Percentiles rank a stretch among this genome's conserved stretches.
These are phyloP conservation scores for Globisporangium irregulare DNA, from an alignment of 352 stramenopile genomes.

Conservation along the genomic window DNA sequence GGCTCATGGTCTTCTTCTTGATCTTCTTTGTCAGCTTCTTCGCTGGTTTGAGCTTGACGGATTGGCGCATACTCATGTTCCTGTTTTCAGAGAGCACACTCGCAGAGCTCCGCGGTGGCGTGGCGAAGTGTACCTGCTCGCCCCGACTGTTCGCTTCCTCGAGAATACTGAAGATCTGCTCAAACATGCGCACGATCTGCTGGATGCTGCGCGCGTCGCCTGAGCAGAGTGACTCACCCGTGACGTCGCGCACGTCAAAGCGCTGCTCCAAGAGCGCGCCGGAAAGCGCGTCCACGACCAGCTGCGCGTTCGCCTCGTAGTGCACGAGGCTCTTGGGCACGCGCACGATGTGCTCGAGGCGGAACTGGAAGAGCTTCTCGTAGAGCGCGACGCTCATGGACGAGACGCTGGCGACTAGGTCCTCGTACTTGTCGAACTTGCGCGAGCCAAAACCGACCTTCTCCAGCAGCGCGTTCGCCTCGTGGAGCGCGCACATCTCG, in stretches of 20 bases:
- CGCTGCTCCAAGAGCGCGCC: slow-evolving; percentile 67
- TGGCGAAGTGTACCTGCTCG: slow-evolving; percentile 11
- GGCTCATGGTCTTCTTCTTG: slow-evolving; percentile 1
- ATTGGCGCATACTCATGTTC: neutral
- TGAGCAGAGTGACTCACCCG: slow-evolving; percentile 45
- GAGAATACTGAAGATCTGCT: slow-evolving; percentile 55
- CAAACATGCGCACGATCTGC: slow-evolving; percentile 51
- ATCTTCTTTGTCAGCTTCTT: slow-evolving; percentile 6
- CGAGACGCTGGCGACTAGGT: slow-evolving; percentile 84
- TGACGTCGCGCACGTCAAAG: slow-evolving; percentile 46
- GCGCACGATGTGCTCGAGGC: slow-evolving; percentile 64
- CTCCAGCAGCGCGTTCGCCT: slow-evolving; percentile 79
- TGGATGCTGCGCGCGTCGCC: slow-evolving; percentile 52
- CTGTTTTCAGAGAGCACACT: neutral
- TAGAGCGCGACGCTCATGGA: slow-evolving; percentile 92
- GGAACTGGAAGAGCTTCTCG: slow-evolving; percentile 89
- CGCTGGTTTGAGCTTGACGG: slow-evolving; percentile 7
- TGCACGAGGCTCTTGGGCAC: slow-evolving; percentile 55
- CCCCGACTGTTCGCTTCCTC: slow-evolving; percentile 34
- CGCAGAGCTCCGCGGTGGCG: neutral
- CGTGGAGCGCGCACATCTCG: slow-evolving; percentile 20
- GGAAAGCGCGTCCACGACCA: slow-evolving; percentile 77
- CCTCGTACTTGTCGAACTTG: slow-evolving; percentile 65
- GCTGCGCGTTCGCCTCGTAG: slow-evolving; percentile 87
- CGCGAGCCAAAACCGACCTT: slow-evolving; percentile 78